A percentile compares a stretch with the other conserved stretches of the same genome.
Conservation (phyloP, 805 yeast species). For the Kodamaea neixiangensis region DNA sequence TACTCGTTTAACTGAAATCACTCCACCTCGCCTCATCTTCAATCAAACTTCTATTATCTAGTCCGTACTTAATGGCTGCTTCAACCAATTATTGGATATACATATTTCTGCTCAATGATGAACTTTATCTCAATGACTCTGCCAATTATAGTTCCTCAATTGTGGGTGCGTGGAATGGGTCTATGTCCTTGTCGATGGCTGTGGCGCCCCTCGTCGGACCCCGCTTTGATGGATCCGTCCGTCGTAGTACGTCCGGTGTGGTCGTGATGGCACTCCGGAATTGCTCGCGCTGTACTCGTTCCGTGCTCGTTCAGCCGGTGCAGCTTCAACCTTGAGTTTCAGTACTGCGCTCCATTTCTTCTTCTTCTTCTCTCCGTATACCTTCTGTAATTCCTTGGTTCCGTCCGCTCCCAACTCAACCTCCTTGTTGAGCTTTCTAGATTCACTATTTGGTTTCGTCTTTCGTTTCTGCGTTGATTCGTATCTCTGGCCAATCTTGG, state of each 20-base stretch:
- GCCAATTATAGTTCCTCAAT: constrained; percentile 3
- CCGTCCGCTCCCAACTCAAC: constrained; percentile 9
- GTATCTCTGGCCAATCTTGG: neutral
- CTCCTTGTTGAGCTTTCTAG: constrained; percentile 1
- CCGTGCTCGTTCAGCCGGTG: neutral
- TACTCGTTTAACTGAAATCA: neutral
- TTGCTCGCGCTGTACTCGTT: neutral
- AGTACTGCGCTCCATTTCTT: constrained; percentile 7
- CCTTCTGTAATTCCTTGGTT: constrained; percentile 5
- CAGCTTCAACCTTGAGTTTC: constrained; percentile 12
- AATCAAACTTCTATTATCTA: neutral
- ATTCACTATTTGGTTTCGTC: neutral
- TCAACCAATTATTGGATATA: constrained; percentile 1
- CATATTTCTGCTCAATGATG: neutral
- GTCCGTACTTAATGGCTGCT: neutral
- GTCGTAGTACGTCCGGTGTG: neutral
- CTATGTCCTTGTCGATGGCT: constrained; percentile 10
- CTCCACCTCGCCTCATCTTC: neutral
- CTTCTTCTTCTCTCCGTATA: constrained; percentile 5
- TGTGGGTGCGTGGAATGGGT: neutral
- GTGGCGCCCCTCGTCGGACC: constrained; percentile 11
- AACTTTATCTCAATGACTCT: neutral
- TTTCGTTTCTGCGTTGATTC: constrained; percentile 4
- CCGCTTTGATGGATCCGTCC: constrained; percentile 8
- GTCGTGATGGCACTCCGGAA: neutral